Conservation (phyloP, 164 flowering plant genomes). For the Nymphaea thermarum region DNA sequence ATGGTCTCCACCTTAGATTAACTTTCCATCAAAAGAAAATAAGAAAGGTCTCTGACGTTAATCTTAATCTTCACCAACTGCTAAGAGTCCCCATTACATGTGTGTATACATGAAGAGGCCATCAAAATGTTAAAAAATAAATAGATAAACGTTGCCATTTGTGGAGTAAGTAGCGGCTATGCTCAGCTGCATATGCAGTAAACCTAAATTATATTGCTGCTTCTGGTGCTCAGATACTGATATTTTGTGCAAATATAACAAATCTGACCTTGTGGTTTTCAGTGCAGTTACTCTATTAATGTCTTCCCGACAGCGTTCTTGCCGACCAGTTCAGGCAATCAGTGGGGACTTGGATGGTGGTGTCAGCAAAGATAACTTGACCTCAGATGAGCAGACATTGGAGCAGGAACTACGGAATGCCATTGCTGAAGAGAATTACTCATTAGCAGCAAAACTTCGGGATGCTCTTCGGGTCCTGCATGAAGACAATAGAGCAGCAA, state of each 20-base stretch:
- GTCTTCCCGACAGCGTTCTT: slow-evolving; percentile 11
- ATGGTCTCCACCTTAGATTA: too few species aligned
- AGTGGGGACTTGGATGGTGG: slow-evolving; percentile 44
- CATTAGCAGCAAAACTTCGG: slow-evolving; percentile 73
- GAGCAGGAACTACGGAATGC: slow-evolving; percentile 60
- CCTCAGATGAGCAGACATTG: slow-evolving; percentile 48
- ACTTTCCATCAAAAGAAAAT: too few species aligned
- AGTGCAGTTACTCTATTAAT: slow-evolving; percentile 28
- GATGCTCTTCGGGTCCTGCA: slow-evolving; percentile 59
- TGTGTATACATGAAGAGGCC: too few species aligned
- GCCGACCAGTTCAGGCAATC: slow-evolving; percentile 25
- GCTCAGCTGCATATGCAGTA: too few species aligned
- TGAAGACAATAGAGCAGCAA: slow-evolving; percentile 62
- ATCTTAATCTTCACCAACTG: too few species aligned
- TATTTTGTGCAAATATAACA: background rate
- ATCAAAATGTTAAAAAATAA: too few species aligned
- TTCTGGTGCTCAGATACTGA: too few species aligned
- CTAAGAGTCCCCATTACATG: too few species aligned
- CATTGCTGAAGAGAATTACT: slow-evolving; percentile 70
- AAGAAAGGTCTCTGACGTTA: too few species aligned
- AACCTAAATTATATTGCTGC: too few species aligned
- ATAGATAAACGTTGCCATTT: too few species aligned
- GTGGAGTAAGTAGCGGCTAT: too few species aligned
- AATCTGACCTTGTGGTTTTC: slow-evolving; percentile 7
- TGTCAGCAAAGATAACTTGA: slow-evolving; percentile 40